Percentiles rank a stretch among this genome's conserved stretches.
These are phyloP conservation scores for Williopsis jadinii DNA, from an alignment of 1,139 yeast species.

Conservation along the genomic window DNA sequence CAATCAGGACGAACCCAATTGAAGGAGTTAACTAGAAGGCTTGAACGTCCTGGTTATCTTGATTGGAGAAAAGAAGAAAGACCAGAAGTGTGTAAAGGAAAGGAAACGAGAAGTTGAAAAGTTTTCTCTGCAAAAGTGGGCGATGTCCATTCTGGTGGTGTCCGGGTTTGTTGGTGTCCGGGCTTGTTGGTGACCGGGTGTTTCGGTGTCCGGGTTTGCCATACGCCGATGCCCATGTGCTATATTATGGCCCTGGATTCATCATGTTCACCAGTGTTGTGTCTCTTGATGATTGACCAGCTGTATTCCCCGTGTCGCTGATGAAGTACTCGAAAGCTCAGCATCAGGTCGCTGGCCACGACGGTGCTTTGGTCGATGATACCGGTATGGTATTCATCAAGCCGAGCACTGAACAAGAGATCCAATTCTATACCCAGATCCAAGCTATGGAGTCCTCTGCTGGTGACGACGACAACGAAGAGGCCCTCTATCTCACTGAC, in stretches of 20 bases:
- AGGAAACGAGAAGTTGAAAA: background rate
- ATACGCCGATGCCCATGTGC: background rate
- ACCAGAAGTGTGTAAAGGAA: background rate
- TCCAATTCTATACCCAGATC: constrained; percentile 55
- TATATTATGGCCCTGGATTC: too few species aligned
- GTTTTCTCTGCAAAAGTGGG: background rate
- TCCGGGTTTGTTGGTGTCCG: too few species aligned
- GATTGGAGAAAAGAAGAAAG: constrained; percentile 4
- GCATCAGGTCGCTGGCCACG: constrained; percentile 84
- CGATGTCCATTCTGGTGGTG: background rate
- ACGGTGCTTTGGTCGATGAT: constrained; percentile 57
- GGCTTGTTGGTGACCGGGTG: too few species aligned
- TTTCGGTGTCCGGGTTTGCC: background rate
- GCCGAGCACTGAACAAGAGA: constrained; percentile 55
- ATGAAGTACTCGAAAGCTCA: constrained; percentile 6
- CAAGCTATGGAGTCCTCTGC: constrained; percentile 22
- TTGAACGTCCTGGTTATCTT: constrained; percentile 19
- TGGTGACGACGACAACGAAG: constrained; percentile 24
- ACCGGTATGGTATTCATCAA: constrained; percentile 69
- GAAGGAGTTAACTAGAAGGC: constrained; percentile 23
- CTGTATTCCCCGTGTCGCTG: too few species aligned
- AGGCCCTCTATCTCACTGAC: constrained; percentile 25
- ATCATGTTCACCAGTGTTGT: too few species aligned
- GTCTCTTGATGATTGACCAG: too few species aligned
- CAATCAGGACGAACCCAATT: constrained; percentile 24